phyloP scores from a whole-genome alignment of 148 eudicot species.

The Amaranthus cruentus region DNA sequence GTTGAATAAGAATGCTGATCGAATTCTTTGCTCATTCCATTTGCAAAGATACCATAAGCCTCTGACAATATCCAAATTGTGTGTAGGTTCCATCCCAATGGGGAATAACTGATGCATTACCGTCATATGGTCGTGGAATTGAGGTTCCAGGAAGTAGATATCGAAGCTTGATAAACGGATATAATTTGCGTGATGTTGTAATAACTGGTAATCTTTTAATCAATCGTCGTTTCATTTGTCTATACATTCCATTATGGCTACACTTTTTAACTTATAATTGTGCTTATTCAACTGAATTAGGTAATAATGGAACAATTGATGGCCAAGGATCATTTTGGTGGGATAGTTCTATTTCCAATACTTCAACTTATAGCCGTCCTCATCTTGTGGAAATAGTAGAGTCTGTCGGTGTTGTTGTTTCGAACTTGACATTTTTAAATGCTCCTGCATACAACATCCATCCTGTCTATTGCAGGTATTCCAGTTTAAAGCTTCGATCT shows the following conservation, averaged over 20 bases:
- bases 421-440: slow-evolving; percentile 47
- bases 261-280: not conserved
- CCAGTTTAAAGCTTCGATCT: not conserved
- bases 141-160: slow-evolving; percentile 44
- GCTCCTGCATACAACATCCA: slow-evolving; percentile 46
- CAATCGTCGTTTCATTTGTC: not conserved
- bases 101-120: slow-evolving; percentile 42
- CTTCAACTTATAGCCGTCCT: slow-evolving; percentile 48
- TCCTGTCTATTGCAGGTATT: slow-evolving; percentile 55
- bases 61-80: not conserved
- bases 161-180: slow-evolving; percentile 47
- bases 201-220: slow-evolving; percentile 36
- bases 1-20: no score
- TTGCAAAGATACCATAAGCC: not conserved
- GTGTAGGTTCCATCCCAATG: slow-evolving; percentile 40
- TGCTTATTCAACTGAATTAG: slow-evolving; percentile 20
- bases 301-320: slow-evolving; percentile 53
- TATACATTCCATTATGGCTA: not conserved
- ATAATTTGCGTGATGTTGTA: slow-evolving; percentile 43
- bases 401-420: slow-evolving; percentile 39
- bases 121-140: slow-evolving; percentile 48
- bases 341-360: slow-evolving; percentile 35
- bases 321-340: slow-evolving; percentile 62
- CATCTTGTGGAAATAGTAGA: slow-evolving; percentile 48
- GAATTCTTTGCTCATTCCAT: no score